Conservation (phyloP, 371 early-diverging fungal genomes). For the Haplosporangium sp. region DNA sequence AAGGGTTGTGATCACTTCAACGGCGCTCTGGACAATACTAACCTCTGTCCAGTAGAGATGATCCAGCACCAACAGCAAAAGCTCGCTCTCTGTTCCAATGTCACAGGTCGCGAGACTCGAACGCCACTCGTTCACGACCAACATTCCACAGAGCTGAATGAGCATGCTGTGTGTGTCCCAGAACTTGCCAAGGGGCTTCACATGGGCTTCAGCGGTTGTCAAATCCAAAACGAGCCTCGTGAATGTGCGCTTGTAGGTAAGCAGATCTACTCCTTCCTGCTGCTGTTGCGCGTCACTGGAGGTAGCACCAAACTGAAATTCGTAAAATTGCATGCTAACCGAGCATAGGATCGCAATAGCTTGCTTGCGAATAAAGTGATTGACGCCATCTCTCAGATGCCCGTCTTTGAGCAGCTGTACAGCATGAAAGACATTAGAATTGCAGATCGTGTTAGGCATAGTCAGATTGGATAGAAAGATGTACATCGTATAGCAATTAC, state of each 20-base stretch:
- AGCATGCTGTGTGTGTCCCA: conserved; percentile 55
- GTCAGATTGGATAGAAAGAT: no score
- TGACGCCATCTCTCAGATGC: conserved; percentile 41
- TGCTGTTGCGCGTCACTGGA: neutral
- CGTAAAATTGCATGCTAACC: conserved; percentile 47
- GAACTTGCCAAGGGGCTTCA: conserved; percentile 47
- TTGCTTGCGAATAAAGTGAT: conserved; percentile 44
- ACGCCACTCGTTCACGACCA: conserved; percentile 50
- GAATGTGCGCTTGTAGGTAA: conserved; percentile 34
- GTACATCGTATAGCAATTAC: no score
- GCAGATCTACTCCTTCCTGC: conserved; percentile 8
- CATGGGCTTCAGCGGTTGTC: conserved; percentile 42
- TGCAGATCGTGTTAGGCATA: neutral
- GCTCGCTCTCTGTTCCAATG: conserved; percentile 64
- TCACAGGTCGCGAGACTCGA: conserved; percentile 39
- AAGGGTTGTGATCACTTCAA: conserved; percentile 75
- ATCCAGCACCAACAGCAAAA: conserved; percentile 70
- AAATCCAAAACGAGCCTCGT: conserved; percentile 39
- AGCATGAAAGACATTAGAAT: neutral
- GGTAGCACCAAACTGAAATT: conserved; percentile 13
- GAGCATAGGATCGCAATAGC: conserved; percentile 49
- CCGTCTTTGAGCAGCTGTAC: conserved; percentile 40
- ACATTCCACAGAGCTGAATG: conserved; percentile 47
- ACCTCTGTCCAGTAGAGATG: conserved; percentile 75
- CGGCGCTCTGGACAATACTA: conserved; percentile 70